Evolutionary conservation across 176 grass and related monocot species (phyloP).

Genomic region (Alloteropsis semialata): DNA sequence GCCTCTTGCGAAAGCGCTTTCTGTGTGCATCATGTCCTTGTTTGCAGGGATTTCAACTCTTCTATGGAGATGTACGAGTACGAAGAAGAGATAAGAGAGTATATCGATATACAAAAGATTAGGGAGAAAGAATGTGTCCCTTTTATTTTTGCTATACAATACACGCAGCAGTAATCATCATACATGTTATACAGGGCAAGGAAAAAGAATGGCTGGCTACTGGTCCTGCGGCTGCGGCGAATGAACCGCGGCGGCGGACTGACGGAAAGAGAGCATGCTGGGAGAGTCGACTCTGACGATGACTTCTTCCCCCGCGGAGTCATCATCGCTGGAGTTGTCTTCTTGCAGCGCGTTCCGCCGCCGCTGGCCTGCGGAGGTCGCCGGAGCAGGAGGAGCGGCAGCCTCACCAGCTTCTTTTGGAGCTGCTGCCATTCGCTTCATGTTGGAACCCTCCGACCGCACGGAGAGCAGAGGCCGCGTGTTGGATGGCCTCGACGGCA

Average conservation of each 20-base stretch:
- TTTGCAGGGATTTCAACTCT: not conserved
- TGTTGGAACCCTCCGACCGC: conserved; percentile 61
- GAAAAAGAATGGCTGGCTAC: not conserved
- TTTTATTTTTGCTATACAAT: not conserved
- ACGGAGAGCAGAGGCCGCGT: conserved; percentile 45
- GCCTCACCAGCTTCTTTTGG: not conserved
- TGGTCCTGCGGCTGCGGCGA: not conserved
- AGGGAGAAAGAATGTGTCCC: not conserved
- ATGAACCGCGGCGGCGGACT: conserved; percentile 16
- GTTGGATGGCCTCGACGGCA: conserved; percentile 47
- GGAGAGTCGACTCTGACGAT: conserved; percentile 89
- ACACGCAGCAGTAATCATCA: not conserved
- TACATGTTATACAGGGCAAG: not conserved
- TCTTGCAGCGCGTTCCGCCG: not conserved
- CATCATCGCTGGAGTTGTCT: conserved; percentile 69
- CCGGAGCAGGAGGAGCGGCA: not conserved
- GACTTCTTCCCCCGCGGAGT: conserved; percentile 66
- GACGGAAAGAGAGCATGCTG: conserved; percentile 68
- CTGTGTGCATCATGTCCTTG: not conserved
- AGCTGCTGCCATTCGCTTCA: conserved; percentile 3
- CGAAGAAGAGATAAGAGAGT: not conserved
- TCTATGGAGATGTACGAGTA: not conserved
- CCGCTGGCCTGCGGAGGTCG: not conserved
- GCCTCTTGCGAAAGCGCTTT: not conserved
- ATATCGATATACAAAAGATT: not conserved